Evolutionary conservation across 176 grass and related monocot species (phyloP).

Genomic region (Eragrostis nindensis): DNA sequence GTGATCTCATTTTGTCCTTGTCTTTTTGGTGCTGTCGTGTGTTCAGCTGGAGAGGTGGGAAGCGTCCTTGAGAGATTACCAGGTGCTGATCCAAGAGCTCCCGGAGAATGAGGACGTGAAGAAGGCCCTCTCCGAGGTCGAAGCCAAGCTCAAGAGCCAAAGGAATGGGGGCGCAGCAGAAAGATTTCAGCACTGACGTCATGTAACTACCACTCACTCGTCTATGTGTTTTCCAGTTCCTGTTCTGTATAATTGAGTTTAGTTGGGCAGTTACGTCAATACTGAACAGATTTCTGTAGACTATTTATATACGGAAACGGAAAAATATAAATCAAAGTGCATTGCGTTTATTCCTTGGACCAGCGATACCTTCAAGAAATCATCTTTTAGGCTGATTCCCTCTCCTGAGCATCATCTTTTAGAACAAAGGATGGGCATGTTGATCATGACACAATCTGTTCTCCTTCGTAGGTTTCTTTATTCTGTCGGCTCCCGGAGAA

Average conservation of each 20-base stretch:
- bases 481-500: conserved; percentile 37
- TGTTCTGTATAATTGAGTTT: not conserved
- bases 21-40: not conserved
- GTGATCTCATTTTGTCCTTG: not conserved
- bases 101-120: conserved; percentile 83
- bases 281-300: not conserved
- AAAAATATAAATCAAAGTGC: not conserved
- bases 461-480: conserved; percentile 36
- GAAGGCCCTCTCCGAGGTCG: conserved; percentile 64
- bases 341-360: conserved; percentile 2
- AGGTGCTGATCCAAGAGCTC: conserved; percentile 77
- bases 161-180: conserved; percentile 31
- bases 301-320: not conserved
- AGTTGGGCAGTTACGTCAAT: not conserved
- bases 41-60: conserved; percentile 94
- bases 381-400: no score
- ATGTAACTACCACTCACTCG: conserved; percentile 39
- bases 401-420: conserved; percentile 23
- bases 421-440: conserved; percentile 32
- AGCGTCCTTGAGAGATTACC: conserved; percentile 80
- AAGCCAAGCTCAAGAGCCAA: conserved; percentile 65
- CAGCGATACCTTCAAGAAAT: conserved; percentile 13
- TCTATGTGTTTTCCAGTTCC: not conserved
- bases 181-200: conserved; percentile 38
- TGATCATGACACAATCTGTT: conserved; percentile 10